Percentiles rank a stretch among this genome's conserved stretches.
Conservation (phyloP, 1,284 basidiomycete genomes). For the Ceratobasidium sp. region DNA sequence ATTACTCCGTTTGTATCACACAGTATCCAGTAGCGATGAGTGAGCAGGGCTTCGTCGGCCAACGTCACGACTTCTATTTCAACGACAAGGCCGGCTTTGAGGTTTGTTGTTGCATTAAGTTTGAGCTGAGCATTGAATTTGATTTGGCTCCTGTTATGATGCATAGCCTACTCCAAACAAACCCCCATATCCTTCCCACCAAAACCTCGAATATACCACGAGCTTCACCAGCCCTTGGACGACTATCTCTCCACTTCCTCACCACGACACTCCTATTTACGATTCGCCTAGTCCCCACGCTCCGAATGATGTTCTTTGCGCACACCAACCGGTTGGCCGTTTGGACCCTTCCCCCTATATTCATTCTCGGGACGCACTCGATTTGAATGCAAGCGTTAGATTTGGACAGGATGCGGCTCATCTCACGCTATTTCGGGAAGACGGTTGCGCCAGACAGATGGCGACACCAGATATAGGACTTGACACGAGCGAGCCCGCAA, state of each 20-base stretch:
- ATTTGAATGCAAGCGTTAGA: slow-evolving; percentile 1
- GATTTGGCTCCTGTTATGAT: not conserved
- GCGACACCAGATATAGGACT: not conserved
- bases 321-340: not conserved
- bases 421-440: not conserved
- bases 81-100: not conserved
- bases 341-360: not conserved
- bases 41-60: not conserved
- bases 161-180: not conserved
- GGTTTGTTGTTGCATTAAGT: not conserved
- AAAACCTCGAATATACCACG: not conserved
- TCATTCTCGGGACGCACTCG: not conserved
- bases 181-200: not conserved
- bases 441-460: not conserved
- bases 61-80: not conserved
- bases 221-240: too few species aligned
- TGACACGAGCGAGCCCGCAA: not conserved
- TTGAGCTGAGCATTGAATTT: not conserved
- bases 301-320: not conserved
- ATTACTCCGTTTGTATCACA: not conserved
- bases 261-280: not conserved
- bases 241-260: not conserved
- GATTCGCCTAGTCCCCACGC: too few species aligned
- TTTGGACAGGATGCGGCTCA: slow-evolving; percentile 9
- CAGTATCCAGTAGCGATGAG: not conserved